Evolutionary conservation across 257 asterid genomes (phyloP), one percentile per base, ranked within the genome.

Genomic region (Solanum phureja): DNA sequence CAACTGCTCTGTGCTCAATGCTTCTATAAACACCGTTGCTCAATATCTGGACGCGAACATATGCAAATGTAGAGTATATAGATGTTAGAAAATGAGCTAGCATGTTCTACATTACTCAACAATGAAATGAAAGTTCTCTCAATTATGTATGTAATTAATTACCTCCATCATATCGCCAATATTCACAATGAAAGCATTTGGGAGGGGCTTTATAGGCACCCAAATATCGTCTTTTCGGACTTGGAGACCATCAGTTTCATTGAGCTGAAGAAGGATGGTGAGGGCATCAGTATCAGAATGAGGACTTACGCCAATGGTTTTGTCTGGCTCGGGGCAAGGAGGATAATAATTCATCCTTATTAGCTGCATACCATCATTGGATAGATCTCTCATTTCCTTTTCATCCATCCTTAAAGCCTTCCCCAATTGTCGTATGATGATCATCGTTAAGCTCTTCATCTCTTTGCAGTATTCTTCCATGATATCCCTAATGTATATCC

Each of bases 111-210:
- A 23, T 60, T 60, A 23, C 46, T 19, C 49, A 74, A 21, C 83
- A 37, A 74, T 29, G 83, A 75, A 37, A 74, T 29, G 83, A 38
- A 19, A 33, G 35, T 31, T 35, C 38, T 35, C 11, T 16, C 69
- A 11, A 24, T 64, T 12, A 29, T 49, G 5, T 35, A 38, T 23
- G 0, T 44, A 44, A 11, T 33, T 44, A 44, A 11, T 33, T 33
- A 33, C 96, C 96, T 93, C 95, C 91, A 93, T 83, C n/a, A 91
- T 84, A 83, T 91, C 96, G 19, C 96, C 96, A 84, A 93, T 73
- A 44, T 93, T 93, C 89, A 91, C 91, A 6, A 91, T 72, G n/a
- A 93, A 90, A 23, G 95, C 94, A 87, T 92, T 76, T 21, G 49
- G 91, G 40, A 90, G 93, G 11, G 95, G 95, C 27, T 87, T 89